phyloP scores from a whole-genome alignment of 2,329 filamentous ascomycete genomes.

The Aspergillus fructus region DNA sequence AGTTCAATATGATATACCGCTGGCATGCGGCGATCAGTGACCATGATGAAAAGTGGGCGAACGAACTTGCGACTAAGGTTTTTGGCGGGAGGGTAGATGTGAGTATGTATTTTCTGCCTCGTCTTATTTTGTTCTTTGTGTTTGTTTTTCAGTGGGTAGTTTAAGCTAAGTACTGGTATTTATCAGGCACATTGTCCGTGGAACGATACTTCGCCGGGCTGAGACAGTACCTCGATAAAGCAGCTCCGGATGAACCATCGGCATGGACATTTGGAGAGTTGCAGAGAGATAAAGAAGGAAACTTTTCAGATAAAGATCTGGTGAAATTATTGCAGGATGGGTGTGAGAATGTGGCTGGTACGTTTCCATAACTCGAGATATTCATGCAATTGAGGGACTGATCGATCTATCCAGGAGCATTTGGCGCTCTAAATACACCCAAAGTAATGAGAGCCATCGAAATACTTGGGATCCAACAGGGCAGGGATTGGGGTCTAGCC shows the following conservation, averaged over 20 bases:
- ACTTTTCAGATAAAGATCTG: slow-evolving; percentile 58
- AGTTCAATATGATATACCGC: slow-evolving; percentile 67
- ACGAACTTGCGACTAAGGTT: slow-evolving; percentile 52
- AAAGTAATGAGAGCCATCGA: slow-evolving; percentile 60
- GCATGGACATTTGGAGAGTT: slow-evolving; percentile 51
- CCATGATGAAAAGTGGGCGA: slow-evolving; percentile 62
- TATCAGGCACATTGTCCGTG: slow-evolving; percentile 25
- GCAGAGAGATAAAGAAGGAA: slow-evolving; percentile 50
- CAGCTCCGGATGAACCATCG: slow-evolving; percentile 44
- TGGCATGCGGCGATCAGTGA: slow-evolving; percentile 63
- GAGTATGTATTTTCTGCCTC: slow-evolving; percentile 13
- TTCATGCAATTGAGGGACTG: not conserved
- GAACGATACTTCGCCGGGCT: slow-evolving; percentile 41
- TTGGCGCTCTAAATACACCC: slow-evolving; percentile 60
- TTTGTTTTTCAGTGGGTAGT: no score
- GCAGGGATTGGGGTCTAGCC: slow-evolving; percentile 60
- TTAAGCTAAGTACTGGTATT: no score
- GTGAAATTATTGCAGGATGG: slow-evolving; percentile 54
- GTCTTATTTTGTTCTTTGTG: not conserved
- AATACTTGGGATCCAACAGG: slow-evolving; percentile 61
- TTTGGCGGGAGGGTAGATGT: slow-evolving; percentile 40
- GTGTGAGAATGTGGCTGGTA: slow-evolving; percentile 57
- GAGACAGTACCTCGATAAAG: slow-evolving; percentile 38
- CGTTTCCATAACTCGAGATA: not conserved
- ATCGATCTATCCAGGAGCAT: slow-evolving; percentile 45